These are phyloP conservation scores for Tetrapisispora taiwanensis DNA, from an alignment of 805 yeast species.

Conservation along the genomic window DNA sequence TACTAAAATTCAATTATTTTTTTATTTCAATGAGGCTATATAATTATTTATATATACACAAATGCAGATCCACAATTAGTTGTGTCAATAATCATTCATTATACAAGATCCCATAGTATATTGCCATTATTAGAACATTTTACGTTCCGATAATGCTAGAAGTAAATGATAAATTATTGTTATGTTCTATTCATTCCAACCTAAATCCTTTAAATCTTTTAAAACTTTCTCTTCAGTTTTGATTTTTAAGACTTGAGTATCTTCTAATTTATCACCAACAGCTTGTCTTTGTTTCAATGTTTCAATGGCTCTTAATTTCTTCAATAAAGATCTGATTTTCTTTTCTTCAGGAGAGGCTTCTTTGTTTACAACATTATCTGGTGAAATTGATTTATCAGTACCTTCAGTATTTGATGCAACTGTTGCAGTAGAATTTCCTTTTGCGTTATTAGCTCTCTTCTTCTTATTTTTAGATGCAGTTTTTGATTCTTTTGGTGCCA, in stretches of 20 bases:
- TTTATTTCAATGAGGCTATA: neutral
- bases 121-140: neutral
- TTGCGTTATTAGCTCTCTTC: conserved; percentile 52
- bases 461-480: conserved; percentile 65
- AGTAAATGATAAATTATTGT: no score
- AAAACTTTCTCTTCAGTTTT: conserved; percentile 75
- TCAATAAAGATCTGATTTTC: conserved; percentile 79
- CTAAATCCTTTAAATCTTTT: conserved; percentile 61
- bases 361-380: conserved; percentile 5
- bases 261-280: conserved; percentile 76
- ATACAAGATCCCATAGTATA: neutral
- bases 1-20: no score
- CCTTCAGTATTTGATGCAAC: conserved; percentile 6
- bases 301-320: conserved; percentile 93
- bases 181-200: conserved; percentile 46
- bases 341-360: conserved; percentile 69
- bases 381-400: conserved; percentile 2
- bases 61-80: neutral
- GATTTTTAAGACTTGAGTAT: conserved; percentile 84
- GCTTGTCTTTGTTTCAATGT: conserved; percentile 77
- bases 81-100: neutral
- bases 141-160: neutral
- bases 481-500: conserved; percentile 48
- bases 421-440: neutral
- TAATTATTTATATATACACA: conserved; percentile 1